These are phyloP conservation scores for Ampelomyces quisqualis DNA, from an alignment of 2,329 filamentous ascomycete species.

Conservation along the genomic window DNA sequence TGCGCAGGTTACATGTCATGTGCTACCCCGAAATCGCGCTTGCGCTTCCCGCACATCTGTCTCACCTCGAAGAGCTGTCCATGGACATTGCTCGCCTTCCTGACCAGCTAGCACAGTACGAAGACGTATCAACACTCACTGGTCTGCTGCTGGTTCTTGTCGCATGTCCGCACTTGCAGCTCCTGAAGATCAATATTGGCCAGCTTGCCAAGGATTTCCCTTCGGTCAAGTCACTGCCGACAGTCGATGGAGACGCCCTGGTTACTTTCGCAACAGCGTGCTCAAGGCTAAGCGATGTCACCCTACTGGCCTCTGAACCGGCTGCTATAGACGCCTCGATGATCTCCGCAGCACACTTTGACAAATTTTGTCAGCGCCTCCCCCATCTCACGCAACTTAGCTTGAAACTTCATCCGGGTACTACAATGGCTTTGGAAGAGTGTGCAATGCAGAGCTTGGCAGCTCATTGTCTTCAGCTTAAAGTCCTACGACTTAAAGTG, in stretches of 20 bases:
- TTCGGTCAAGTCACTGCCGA: constrained; percentile 20
- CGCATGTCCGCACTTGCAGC: constrained; percentile 21
- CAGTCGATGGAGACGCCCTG: constrained; percentile 23
- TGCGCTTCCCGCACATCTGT: constrained; percentile 27
- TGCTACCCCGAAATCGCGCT: constrained; percentile 38
- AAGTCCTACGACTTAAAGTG: constrained; percentile 31
- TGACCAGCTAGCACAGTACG: constrained; percentile 10
- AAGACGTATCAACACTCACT: constrained; percentile 25
- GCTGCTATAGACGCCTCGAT: constrained; percentile 32
- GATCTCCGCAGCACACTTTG: constrained; percentile 30
- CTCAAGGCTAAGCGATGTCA: constrained; percentile 26
- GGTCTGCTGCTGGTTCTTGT: constrained; percentile 21
- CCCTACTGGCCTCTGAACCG: constrained; percentile 28
- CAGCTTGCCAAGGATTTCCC: constrained; percentile 29
- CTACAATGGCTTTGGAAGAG: constrained; percentile 22
- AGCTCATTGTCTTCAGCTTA: constrained; percentile 25
- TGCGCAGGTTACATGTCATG: constrained; percentile 30
- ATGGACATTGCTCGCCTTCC: constrained; percentile 34
- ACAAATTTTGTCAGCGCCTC: constrained; percentile 27
- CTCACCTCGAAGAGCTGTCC: constrained; percentile 26
- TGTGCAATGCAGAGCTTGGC: constrained; percentile 32
- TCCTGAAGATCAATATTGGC: constrained; percentile 30
- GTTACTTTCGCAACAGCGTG: constrained; percentile 24
- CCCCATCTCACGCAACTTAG: constrained; percentile 25
- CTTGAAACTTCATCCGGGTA: constrained; percentile 33